Base-by-base conservation (phyloP, 441 rosid genomes). In the Daphne laureola region DNA sequence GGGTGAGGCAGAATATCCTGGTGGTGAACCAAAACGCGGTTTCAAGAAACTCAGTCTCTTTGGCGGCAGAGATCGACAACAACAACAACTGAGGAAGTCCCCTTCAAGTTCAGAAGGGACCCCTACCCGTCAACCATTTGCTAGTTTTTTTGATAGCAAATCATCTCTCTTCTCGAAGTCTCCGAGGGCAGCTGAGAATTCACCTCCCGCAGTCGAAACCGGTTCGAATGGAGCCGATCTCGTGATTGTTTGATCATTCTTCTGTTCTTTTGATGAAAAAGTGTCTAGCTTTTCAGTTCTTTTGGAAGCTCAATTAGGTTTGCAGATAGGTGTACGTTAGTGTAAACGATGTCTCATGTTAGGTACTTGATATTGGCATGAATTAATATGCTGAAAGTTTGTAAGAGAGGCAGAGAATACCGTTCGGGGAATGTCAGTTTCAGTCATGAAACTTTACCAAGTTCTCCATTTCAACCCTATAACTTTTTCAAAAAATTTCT, bases 141-240 rank as follows among this genome's bases (percentile, higher is more conserved):
- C 77, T 16, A 75, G 54, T 63, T 79, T 79, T 70, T 82, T 82
- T 35, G 80, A 79, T 55, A 62, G 75, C 63, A 82, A 73, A 48
- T 77, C 89, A 5, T 77, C 81, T 26, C 49, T 79, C 45, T 75
- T 82, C 42, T 63, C 68, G 62, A 68, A 53, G 59, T 64, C 79
- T 61, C 81, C 80, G 0, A 76, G 66, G 68, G 63, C 75, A 67
- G 63, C 75, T 17, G 73, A 72, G 43, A 46, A 47, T 31, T 18
- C 61, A 56, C 14, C 58, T 2, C 38, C 2, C 8, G 35, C 43
- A 17, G 55, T 43, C 36, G 31, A 35, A 43, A 17, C 27, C 27
- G 43, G 55, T 2, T 46, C 51, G 14, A 80, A 62, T 23, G 80
- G 74, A 58, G 70, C 49, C 50, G 82, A 73, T 48, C 78, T 82